Conservation (phyloP, 441 rosid species). For the Corymbia citriodora region DNA sequence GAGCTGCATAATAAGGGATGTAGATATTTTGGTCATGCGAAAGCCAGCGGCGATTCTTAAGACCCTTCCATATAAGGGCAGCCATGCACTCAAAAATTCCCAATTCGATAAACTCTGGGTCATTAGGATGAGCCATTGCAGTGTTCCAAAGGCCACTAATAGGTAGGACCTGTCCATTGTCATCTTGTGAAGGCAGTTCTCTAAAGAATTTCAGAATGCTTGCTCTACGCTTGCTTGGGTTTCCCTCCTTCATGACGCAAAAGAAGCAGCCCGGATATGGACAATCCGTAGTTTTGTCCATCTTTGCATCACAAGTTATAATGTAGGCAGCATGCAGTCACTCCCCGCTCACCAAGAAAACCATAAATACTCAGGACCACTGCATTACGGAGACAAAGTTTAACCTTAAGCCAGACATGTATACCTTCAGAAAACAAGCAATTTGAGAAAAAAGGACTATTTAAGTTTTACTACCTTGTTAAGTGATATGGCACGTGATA, state of each 20-base stretch:
- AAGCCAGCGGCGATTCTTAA: constrained; percentile 87
- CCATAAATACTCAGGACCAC: background rate
- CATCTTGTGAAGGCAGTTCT: constrained; percentile 94
- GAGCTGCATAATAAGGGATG: constrained; percentile 96
- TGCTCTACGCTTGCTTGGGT: constrained; percentile 84
- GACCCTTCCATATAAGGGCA: constrained; percentile 88
- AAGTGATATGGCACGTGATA: background rate
- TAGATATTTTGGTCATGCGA: constrained; percentile 93
- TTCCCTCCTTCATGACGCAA: constrained; percentile 99
- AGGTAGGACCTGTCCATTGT: constrained; percentile 95
- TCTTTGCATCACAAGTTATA: constrained; percentile 10
- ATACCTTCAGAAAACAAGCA: background rate
- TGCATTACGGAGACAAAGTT: background rate
- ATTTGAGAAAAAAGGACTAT: background rate
- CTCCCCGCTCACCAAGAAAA: background rate
- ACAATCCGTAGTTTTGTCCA: constrained; percentile 87
- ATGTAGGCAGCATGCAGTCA: background rate
- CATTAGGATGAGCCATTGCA: constrained; percentile 99
- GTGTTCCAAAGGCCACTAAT: constrained; percentile 99
- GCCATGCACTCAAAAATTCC: constrained; percentile 97
- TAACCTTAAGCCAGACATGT: background rate
- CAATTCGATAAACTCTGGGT: constrained; percentile 87
- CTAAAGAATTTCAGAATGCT: constrained; percentile 87
- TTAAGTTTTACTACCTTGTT: background rate
- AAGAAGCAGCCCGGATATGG: constrained; percentile 97